A percentile compares a stretch with the other conserved stretches of the same genome.
These are phyloP conservation scores for Pelargonium citronellum DNA, from an alignment of 441 rosid genomes.

Conservation along the genomic window DNA sequence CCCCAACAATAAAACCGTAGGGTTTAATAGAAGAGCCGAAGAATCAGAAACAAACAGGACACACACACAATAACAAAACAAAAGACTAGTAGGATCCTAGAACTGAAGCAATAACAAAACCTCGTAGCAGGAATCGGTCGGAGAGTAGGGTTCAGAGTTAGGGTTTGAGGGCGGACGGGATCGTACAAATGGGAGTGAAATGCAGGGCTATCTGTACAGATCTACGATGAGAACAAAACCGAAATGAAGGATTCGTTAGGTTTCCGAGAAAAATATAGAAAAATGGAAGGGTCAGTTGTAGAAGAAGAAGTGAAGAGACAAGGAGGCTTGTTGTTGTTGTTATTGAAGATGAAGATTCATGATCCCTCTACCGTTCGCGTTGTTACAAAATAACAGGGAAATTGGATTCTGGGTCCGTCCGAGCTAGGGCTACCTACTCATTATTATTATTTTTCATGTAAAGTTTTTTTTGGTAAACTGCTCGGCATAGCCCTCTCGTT, in stretches of 20 bases:
- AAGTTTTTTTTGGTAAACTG: not conserved
- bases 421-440: too few relatives aligned
- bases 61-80: not conserved
- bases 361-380: not conserved
- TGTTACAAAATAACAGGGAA: not conserved
- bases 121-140: not conserved
- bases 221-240: not conserved
- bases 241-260: not conserved
- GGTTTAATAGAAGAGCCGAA: not conserved
- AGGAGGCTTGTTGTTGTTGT: not conserved
- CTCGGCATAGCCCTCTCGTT: not conserved
- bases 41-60: not conserved
- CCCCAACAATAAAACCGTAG: slow-evolving; percentile 11
- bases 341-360: not conserved
- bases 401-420: not conserved
- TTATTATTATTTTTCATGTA: not conserved
- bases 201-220: slow-evolving; percentile 1
- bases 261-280: not conserved
- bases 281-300: not conserved
- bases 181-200: not conserved
- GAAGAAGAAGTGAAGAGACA: not conserved
- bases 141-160: not conserved
- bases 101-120: not conserved
- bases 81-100: not conserved
- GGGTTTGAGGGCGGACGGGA: not conserved